Evolutionary conservation across 176 grass and related monocot genomes (phyloP).

Genomic region (Cenchrus purpureus): DNA sequence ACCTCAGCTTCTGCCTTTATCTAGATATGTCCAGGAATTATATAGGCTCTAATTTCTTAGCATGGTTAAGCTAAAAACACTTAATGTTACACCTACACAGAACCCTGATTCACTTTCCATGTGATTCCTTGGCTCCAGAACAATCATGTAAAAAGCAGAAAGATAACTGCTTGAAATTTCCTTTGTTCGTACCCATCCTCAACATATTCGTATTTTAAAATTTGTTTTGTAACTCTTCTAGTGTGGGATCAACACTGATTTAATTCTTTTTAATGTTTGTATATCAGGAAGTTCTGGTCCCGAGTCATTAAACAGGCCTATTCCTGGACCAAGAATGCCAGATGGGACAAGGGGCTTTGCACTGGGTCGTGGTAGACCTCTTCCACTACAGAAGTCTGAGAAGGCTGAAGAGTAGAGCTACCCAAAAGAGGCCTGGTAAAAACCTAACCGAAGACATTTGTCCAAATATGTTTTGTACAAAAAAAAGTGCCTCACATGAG

Average conservation of each 20-base stretch:
- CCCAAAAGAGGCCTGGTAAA: background rate
- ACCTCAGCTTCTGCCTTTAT: background rate
- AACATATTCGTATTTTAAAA: background rate
- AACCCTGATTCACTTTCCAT: background rate
- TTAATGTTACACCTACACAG: background rate
- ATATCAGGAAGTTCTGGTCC: slow-evolving; percentile 38
- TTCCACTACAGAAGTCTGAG: slow-evolving; percentile 26
- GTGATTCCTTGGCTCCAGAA: background rate
- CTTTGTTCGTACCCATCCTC: background rate
- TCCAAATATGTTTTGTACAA: background rate
- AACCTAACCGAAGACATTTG: background rate
- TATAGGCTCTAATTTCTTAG: slow-evolving; percentile 4
- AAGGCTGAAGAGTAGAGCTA: slow-evolving; percentile 45
- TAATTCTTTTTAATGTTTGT: background rate
- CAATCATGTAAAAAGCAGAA: background rate
- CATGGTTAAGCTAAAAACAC: background rate
- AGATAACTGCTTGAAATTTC: background rate
- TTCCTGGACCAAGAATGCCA: slow-evolving; percentile 85
- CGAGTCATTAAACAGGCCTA: slow-evolving; percentile 60
- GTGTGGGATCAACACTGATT: background rate
- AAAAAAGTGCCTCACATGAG: background rate
- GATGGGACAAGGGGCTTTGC: slow-evolving; percentile 84
- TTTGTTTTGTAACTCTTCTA: background rate
- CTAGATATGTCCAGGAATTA: background rate
- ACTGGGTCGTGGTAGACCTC: slow-evolving; percentile 72